These are phyloP conservation scores for Thermothelomyces thermophilus DNA, from an alignment of 2,329 filamentous ascomycete species.

Conservation along the genomic window DNA sequence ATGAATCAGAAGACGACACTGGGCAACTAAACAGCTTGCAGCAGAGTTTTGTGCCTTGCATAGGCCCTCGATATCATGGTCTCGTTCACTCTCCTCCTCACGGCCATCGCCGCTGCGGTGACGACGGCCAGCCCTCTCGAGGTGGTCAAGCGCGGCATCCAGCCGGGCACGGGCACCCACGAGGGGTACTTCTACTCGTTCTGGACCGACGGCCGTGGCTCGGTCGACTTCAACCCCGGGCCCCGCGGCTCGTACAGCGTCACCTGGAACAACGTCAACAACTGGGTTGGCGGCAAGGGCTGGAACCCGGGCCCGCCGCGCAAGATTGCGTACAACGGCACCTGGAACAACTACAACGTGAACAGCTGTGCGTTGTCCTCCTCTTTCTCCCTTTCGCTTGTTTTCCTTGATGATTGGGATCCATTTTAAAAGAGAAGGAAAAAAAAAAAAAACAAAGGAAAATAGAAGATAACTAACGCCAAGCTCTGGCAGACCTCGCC, in stretches of 20 bases:
- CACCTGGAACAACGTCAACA: conserved; percentile 38
- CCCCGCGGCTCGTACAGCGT: conserved; percentile 35
- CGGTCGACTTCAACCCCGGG: conserved; percentile 37
- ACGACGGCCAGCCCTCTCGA: conserved; percentile 4
- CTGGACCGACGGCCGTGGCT: conserved; percentile 37
- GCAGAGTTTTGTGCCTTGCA: background rate
- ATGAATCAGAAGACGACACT: too few species aligned
- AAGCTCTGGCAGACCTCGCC: conserved; percentile 23
- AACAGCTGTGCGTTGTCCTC: background rate
- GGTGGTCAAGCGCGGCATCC: conserved; percentile 3
- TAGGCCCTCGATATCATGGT: background rate
- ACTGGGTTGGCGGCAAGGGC: conserved; percentile 52
- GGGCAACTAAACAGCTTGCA: too few species aligned
- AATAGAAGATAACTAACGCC: conserved; percentile 15
- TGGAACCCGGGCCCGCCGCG: conserved; percentile 42
- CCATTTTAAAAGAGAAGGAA: too few species aligned
- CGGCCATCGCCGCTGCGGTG: conserved; percentile 1
- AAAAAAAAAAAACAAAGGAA: background rate
- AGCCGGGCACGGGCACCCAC: conserved; percentile 25
- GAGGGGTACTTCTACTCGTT: conserved; percentile 41
- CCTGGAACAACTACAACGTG: conserved; percentile 6
- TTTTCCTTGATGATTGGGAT: background rate
- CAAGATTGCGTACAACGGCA: conserved; percentile 1
- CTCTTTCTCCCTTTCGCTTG: background rate
- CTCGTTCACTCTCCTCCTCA: conserved; percentile 3